Evolutionary conservation across 2,329 filamentous ascomycete species (phyloP).

Genomic region (Teratosphaeria nubilosa): DNA sequence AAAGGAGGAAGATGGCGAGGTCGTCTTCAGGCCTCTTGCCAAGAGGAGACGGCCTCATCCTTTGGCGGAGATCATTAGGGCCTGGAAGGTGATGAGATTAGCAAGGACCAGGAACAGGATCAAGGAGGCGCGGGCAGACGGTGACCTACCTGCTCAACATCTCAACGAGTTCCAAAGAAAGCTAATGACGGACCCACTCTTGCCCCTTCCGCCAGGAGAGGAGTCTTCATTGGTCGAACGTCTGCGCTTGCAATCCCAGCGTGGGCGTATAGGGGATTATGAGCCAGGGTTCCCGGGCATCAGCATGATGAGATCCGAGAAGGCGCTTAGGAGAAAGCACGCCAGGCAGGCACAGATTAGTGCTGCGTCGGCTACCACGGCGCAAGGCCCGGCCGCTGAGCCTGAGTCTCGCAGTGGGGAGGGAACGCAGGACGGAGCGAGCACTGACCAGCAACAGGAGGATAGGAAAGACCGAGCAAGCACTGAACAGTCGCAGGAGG

Average conservation of each 20-base stretch:
- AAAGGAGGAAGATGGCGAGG: not conserved
- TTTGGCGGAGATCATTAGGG: not conserved
- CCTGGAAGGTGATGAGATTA: not conserved
- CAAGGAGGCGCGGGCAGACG: not conserved
- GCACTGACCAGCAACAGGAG: not conserved
- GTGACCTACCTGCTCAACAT: not conserved
- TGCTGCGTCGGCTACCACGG: not conserved
- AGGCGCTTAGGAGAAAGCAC: not conserved
- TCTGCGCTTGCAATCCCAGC: not conserved
- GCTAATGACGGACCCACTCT: not conserved
- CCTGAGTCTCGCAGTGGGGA: not conserved
- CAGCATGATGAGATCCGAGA: not conserved
- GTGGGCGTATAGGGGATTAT: not conserved
- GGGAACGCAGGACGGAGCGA: not conserved
- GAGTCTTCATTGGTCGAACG: not conserved
- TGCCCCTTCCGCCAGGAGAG: not conserved
- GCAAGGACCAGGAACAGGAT: not conserved
- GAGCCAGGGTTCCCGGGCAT: not conserved
- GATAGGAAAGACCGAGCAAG: not conserved
- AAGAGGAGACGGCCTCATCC: not conserved
- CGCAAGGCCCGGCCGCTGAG: not conserved
- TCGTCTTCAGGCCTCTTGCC: not conserved
- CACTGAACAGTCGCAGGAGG: not conserved
- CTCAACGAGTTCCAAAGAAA: not conserved
- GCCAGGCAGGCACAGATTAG: not conserved